Base-by-base conservation (phyloP, 2,329 filamentous ascomycete species). In the Apiospora phragmitis region DNA sequence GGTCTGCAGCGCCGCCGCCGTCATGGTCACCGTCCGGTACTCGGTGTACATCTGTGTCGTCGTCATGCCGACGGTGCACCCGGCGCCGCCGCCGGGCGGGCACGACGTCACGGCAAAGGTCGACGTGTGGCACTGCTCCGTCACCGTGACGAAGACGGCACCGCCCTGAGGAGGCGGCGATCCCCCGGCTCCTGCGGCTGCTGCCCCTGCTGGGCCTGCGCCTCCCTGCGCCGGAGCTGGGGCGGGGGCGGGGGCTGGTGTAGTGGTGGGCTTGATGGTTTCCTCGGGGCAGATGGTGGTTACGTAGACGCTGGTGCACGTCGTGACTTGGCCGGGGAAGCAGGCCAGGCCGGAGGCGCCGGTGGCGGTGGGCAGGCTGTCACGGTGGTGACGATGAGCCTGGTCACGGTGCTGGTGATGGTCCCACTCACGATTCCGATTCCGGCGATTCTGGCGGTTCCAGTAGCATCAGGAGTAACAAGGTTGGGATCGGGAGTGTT, bases 391-490 rank as follows among this genome's bases (percentile, higher is more conserved):
- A 73, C 68, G 24, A 76, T 67, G 35, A 72, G 70, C n/a, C 74
- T 74, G 32, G 76, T 73, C 11, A 78, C 65, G 5, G 78, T 78
- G 49, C 70, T 73, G 1, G 74, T 77, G 68, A 77, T 68, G 18
- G 43, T 72, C 35, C 32, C 67, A 21, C 43, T 67, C 6, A 73
- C 75, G 43, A 68, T 72, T 4, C 43, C 67, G 1, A 16, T 49
- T 7, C 43, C 11, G 42, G 29, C 26, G 43, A 42, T 16, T 16
- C 41, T 32, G n/a, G 21, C 35, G 21, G 11, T 12, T 12, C 49
- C 49, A 12, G 38, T 6, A 21, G 29, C 51, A 6, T 16, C 41
- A 5, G 29, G 12, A 26, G 49, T 16, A 9, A 35, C 9, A 11
- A 38, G 18, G 18, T 62, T 38, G 32, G 55, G 55, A 32, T 38